Evolutionary conservation across 139 green algal genomes (phyloP).

Genomic region (Penium margaritaceum): DNA sequence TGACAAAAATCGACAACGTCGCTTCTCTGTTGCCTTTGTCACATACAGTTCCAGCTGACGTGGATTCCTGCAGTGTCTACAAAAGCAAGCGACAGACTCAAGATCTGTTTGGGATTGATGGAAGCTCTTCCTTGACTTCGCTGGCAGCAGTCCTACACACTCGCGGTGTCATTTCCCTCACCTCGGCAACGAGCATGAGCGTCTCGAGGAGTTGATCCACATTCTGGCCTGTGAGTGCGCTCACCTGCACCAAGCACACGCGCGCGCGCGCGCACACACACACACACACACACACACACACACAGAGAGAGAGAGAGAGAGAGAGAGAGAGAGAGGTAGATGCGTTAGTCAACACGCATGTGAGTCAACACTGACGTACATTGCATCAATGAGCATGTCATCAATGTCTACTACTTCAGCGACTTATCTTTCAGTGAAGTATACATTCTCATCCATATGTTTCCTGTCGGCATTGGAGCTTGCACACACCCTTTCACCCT

Average conservation of each 20-base stretch:
- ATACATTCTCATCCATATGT: neutral
- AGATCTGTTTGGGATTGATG: too few relatives aligned
- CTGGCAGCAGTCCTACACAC: too few relatives aligned
- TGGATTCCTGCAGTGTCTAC: too few relatives aligned
- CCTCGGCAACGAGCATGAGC: slow-evolving; percentile 75
- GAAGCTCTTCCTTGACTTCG: too few relatives aligned
- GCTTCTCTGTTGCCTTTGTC: too few relatives aligned
- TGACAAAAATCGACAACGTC: too few relatives aligned
- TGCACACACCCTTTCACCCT: too few relatives aligned
- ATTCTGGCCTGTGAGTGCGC: slow-evolving; percentile 74
- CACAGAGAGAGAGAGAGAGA: neutral
- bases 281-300: neutral
- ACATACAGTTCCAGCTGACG: too few relatives aligned
- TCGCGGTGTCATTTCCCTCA: slow-evolving; percentile 14
- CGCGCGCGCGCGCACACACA: neutral
- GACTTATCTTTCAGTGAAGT: neutral
- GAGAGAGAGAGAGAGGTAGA: too few relatives aligned
- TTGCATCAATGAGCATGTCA: neutral
- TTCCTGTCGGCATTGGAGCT: too few relatives aligned
- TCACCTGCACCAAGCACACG: slow-evolving; percentile 50
- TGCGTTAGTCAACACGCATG: neutral
- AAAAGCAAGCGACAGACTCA: too few relatives aligned
- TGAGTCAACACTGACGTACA: neutral
- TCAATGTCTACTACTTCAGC: neutral
- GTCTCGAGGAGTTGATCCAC: slow-evolving; percentile 76